Base-by-base conservation (phyloP, 345 rosid species). In the Zanthoxylum bungeanum region DNA sequence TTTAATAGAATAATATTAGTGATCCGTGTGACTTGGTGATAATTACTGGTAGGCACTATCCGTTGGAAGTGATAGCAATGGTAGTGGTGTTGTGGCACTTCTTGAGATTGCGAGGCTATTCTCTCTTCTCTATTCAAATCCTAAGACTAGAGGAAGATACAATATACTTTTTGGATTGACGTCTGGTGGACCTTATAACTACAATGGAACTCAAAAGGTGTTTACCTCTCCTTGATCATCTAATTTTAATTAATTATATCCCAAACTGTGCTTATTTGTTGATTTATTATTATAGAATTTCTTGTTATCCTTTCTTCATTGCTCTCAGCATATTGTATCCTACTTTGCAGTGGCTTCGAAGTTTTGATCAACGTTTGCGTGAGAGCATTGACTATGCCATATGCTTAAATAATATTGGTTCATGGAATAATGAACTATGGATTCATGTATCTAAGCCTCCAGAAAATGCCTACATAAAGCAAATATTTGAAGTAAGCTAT, bases 361-460 rank as follows among this genome's bases (percentile, higher is more conserved):
- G 96, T 85, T 88, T 95, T 78, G 99, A 95, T 81, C 99, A 95
- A 75, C 92, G 97, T 66, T 75, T 91, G 83, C 94, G 93, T 69
- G 99, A 95, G 87, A 89, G 91, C 78, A 87, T 95, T 70, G 99
- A 95, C 77, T 92, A 92, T 85, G 99, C 99, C 66, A 86, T 95
- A 74, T 95, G 99, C 86, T 87, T 95, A 77, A 95, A 95, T 85
- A 92, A 93, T 73, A 72, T 95, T 82, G 98, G 97, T 55, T 90
- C 93, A 65, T 85, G 91, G 97, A 85, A 89, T 65, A 76, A 78
- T 71, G 86, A 88, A 72, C 79, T 94, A 58, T 83, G 83, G 85
- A 63, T 91, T 70, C 97, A 94, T 19, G 97, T 94, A 72, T 94
- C 97, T 17, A 94, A 94, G 87, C 98, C 98, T 77, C 92, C 97